Base-by-base conservation (phyloP, 371 early-diverging fungal species). In the Apophysomyces ossiformis region DNA sequence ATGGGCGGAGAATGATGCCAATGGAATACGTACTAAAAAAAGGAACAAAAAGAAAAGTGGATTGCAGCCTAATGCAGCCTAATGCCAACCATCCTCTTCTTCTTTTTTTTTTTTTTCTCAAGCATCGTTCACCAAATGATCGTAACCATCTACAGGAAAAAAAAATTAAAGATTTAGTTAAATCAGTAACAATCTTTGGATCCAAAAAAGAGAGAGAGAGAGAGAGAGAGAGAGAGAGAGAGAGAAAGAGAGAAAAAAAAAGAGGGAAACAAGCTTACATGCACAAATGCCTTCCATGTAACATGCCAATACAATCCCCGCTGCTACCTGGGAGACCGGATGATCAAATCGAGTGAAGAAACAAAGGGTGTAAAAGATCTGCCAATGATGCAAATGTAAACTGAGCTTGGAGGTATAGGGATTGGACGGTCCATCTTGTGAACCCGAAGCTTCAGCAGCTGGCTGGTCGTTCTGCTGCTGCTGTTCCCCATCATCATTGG, bases 331-430 rank as follows among this genome's bases (percentile, higher is more conserved):
- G 2, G 94, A 93, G 6, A 90, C 86, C 63, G 86, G 84, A 68
- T 88, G 76, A 21, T 86, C 84, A 60, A 92, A 94, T 41, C 82
- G 69, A 9, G 93, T 93, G 65, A 93, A 93, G 64, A 92, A 94
- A 7, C 92, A 92, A 15, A 94, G 71, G n/a, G 81, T 80, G 71
- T 93, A 93, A 67, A 94, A 93, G 60, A 94, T 87, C 61, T 93
- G 93, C 95, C 95, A 94, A 69, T 94, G 95, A 67, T 94, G 94
- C 32, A 92, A 71, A 70, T 94, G 95, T 36, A 93, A 63, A 41
- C 68, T 65, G 15, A 75, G 57, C 5, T 44, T 69, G n/a, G 56
- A 60, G 13, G 43, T 61, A 65, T 78, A 77, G 13, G 72, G 71
- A 39, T 65, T 69, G 11, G 58, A 13, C 2, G 63, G 45, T 50